Evolutionary conservation across 2,329 filamentous ascomycete species (phyloP), one percentile per base, ranked within the genome.

Genomic region (Calonectria crousiana): DNA sequence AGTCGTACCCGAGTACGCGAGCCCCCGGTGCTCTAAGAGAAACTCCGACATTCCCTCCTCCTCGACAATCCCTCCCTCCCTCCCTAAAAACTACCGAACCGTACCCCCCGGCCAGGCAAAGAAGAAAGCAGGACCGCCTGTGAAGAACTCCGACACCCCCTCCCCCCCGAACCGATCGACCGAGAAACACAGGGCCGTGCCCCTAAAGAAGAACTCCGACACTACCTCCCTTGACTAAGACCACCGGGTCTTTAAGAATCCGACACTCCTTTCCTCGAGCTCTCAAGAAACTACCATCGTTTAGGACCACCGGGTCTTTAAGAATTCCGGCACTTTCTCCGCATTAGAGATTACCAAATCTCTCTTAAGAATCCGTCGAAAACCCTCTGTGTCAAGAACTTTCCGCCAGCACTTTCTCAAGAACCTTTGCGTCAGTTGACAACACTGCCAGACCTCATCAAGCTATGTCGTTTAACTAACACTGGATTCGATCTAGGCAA

Each of bases 181-280:
- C 56, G 34, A 60, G 56, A 60, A 60, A 60, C 56, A 60, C 56
- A 60, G 56, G 56, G 34, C 56, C 56, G n/a, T 38, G 56, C n/a
- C 34, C 56, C 56, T 38, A 26, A 60, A 60, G 56, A 60, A 58
- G 53, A 38, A 34, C 20, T 23, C 20, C 30, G 30, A 58, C 20
- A 14, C 20, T 2, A 20, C 30, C 52, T 36, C 11, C 30, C 2
- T 47, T 41, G 16, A 18, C 38, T 47, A 23, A 47, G 44, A 47
- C n/a, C 44, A 47, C 44, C 44, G 44, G 44, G n/a, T 47, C 44
- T 47, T 47, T 47, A 58, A 60, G 32, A 58, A 26, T 26, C 13
- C 6, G 56, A 58, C 10, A 14, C 53, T 44, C 32, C 32, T 32
- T 36, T 18, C 20, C 20, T n/a, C 41, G 18, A 44, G 18, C 41